A percentile compares a stretch with the other conserved stretches of the same genome.
Conservation (phyloP, 2,329 filamentous ascomycete genomes). For the Diaporthe citri region DNA sequence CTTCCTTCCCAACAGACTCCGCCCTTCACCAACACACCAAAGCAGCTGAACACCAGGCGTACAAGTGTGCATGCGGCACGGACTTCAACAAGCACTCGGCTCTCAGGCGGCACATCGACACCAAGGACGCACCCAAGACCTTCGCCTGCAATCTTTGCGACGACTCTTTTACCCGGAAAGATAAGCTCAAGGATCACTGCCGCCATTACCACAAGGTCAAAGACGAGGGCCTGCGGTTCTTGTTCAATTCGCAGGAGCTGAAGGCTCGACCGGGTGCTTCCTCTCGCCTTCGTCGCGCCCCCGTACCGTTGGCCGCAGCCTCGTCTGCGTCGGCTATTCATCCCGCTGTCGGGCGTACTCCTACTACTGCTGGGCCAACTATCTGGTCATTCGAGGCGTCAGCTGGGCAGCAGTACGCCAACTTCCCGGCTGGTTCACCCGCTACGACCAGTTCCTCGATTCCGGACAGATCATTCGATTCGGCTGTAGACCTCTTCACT, state of each 20-base stretch:
- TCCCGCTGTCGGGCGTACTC: neutral
- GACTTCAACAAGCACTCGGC: neutral
- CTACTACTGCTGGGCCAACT: neutral
- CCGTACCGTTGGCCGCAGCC: neutral
- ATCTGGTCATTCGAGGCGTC: fast-evolving
- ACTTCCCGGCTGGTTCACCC: fast-evolving
- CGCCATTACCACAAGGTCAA: neutral
- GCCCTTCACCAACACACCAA: neutral
- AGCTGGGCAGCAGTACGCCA: neutral
- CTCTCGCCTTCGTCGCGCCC: neutral
- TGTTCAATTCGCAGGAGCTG: neutral
- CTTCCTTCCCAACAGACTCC: neutral
- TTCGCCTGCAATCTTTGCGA: neutral
- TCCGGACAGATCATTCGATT: neutral
- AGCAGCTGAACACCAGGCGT: neutral
- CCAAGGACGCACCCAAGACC: neutral
- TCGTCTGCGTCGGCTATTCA: neutral
- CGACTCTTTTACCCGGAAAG: neutral
- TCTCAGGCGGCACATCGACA: neutral
- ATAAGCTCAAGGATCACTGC: neutral
- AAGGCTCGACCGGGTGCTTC: neutral
- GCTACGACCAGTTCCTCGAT: neutral
- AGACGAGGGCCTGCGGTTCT: fast-evolving
- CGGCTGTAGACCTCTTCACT: neutral
- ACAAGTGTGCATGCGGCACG: neutral